phyloP scores from a whole-genome alignment of 352 stramenopile genomes.

The Pythium angustatum region DNA sequence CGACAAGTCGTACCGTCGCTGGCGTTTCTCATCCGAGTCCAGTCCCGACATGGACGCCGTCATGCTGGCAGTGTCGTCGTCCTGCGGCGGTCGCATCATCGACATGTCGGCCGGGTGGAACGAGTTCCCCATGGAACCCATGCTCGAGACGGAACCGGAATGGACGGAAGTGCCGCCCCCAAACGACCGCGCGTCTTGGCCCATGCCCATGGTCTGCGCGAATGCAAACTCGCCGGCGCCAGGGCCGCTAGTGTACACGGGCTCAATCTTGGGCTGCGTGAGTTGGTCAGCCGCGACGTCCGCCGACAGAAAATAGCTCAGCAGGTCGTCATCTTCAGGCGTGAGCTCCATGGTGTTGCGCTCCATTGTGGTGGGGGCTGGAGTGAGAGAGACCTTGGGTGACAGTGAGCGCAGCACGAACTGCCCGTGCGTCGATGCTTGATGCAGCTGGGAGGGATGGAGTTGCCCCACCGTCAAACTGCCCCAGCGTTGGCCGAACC shows the following conservation, averaged over 20 bases:
- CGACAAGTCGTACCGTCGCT: constrained; percentile 51
- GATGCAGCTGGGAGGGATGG: constrained; percentile 3
- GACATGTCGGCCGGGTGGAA: constrained; percentile 58
- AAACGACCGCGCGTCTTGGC: constrained; percentile 29
- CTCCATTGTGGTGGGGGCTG: constrained; percentile 2
- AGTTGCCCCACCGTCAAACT: constrained; percentile 2
- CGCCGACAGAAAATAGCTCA: constrained; percentile 86
- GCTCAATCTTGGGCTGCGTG: constrained; percentile 35
- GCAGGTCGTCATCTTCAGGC: constrained; percentile 83
- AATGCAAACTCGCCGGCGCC: constrained; percentile 29
- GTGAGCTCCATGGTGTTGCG: constrained; percentile 68
- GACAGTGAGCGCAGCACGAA: neutral
- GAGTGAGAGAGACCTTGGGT: neutral
- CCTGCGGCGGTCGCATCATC: constrained; percentile 49
- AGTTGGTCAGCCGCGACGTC: constrained; percentile 67
- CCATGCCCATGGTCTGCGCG: constrained; percentile 29
- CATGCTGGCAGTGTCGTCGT: constrained; percentile 50
- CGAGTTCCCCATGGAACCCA: constrained; percentile 50
- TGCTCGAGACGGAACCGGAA: constrained; percentile 25
- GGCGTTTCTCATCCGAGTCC: constrained; percentile 77
- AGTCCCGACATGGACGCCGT: constrained; percentile 37
- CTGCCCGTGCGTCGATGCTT: neutral
- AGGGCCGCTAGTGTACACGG: constrained; percentile 18
- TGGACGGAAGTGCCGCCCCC: neutral
- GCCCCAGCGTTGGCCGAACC: neutral